Conservation (phyloP, 2,329 filamentous ascomycete genomes). For the Didymella arachidicola region DNA sequence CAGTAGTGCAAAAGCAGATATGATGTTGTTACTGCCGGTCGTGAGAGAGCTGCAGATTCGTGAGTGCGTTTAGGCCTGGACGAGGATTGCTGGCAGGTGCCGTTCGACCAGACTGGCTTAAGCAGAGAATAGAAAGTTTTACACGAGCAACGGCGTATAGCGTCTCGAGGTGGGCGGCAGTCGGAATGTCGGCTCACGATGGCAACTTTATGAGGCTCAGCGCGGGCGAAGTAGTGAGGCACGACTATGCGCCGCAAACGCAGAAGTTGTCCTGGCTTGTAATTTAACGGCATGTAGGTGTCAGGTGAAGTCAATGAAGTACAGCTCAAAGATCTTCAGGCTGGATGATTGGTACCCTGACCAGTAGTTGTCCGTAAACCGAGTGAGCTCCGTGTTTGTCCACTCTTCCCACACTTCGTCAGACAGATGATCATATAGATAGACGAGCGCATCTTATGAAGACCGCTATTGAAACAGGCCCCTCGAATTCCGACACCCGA, state of each 20-base stretch:
- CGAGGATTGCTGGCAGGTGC: neutral
- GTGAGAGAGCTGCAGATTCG: neutral
- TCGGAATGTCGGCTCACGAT: neutral
- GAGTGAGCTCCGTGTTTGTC: neutral
- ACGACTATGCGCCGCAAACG: neutral
- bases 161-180: neutral
- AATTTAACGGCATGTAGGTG: neutral
- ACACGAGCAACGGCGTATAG: no score
- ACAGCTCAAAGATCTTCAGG: neutral
- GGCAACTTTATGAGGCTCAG: no score
- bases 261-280: neutral
- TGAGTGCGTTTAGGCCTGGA: neutral
- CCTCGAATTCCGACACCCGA: neutral
- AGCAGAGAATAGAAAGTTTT: neutral
- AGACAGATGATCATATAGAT: neutral
- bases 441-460: neutral
- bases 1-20: no score
- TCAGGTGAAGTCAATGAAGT: neutral
- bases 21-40: neutral
- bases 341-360: neutral
- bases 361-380: neutral
- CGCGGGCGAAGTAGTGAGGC: neutral
- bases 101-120: neutral
- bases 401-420: neutral
- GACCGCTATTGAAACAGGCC: neutral